Evolutionary conservation across 331 rosid species (phyloP), one percentile per base, ranked within the genome.

Genomic region (Quercus tomentella): DNA sequence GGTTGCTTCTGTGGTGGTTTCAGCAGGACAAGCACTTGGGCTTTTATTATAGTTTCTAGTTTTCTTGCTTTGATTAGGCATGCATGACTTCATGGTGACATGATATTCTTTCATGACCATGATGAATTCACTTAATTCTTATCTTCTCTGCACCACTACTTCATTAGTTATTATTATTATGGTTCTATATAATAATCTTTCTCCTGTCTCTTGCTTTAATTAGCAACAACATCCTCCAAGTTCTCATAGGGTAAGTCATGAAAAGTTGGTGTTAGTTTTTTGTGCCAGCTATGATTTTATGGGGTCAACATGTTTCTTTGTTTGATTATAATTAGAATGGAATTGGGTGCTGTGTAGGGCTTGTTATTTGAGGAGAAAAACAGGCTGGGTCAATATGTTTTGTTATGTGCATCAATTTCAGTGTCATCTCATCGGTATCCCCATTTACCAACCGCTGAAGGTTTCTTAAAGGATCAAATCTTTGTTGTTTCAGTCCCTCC

Each of bases 311-410:
- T 18, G 56, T 31, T 70, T 65, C 5, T 21, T 35, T 31, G 15
- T 74, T 10, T 66, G 56, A 49, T 54, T 58, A 28, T 67, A 28
- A 31, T 66, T 58, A 28, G 68, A 28, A 31, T 66, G 23, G 56
- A 25, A 76, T 33, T 16, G 18, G 23, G 6, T 54, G 9, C 18
- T 81, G 51, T 83, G 77, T 74, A 94, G 98, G 92, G 83, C 14
- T 14, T 83, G 31, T 37, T 88, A 43, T 82, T 86, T 72, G 94
- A 85, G 76, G 97, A 86, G 82, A 88, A 91, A 81, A 83, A 80
- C 76, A 90, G 96, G 84, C 16, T 94, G 9, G 98, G 98, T 22
- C n/a, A n/a, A n/a, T n/a, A n/a, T n/a, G n/a, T n/a, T n/a, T n/a
- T n/a, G n/a, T n/a, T n/a, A n/a, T n/a, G n/a, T n/a, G n/a, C n/a